Conservation (phyloP, 495 filamentous ascomycete genomes). For the Trichoderma asperelloides region DNA sequence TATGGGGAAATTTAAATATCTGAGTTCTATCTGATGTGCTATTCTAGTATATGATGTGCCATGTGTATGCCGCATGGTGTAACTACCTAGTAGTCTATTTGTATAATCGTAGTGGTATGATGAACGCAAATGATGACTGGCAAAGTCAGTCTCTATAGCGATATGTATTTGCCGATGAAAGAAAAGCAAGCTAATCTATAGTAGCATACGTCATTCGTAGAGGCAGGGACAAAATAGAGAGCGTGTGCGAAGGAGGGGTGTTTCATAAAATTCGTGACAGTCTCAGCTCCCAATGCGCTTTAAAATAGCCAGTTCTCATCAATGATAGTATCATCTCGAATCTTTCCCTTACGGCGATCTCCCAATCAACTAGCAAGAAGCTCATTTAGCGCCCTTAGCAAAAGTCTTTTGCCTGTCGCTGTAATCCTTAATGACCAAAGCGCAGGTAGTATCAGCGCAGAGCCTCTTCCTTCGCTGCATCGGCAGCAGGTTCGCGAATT, state of each 20-base stretch:
- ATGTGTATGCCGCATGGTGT: neutral
- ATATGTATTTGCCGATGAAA: neutral
- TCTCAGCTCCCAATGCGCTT: neutral
- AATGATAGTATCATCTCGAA: neutral
- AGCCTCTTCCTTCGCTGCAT: conserved; percentile 62
- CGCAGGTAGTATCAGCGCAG: conserved; percentile 77
- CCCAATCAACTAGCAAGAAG: neutral
- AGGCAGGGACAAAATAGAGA: neutral
- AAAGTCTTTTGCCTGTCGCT: conserved; percentile 53
- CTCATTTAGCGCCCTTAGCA: conserved; percentile 19
- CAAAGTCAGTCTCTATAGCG: neutral
- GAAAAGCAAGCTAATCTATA: neutral
- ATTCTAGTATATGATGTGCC: neutral
- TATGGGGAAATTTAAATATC: neutral
- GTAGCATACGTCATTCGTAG: neutral
- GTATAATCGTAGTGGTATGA: neutral
- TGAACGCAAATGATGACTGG: neutral
- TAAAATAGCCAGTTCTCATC: neutral
- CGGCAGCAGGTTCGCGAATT: conserved; percentile 78
- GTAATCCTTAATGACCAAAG: conserved; percentile 72
- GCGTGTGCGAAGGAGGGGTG: neutral
- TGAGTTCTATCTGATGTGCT: neutral
- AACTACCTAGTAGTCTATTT: neutral
- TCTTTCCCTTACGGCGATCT: neutral
- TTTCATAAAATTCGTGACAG: neutral